Base-by-base conservation (phyloP, 73 alveolate genomes). In the Symbiodinium natans region DNA sequence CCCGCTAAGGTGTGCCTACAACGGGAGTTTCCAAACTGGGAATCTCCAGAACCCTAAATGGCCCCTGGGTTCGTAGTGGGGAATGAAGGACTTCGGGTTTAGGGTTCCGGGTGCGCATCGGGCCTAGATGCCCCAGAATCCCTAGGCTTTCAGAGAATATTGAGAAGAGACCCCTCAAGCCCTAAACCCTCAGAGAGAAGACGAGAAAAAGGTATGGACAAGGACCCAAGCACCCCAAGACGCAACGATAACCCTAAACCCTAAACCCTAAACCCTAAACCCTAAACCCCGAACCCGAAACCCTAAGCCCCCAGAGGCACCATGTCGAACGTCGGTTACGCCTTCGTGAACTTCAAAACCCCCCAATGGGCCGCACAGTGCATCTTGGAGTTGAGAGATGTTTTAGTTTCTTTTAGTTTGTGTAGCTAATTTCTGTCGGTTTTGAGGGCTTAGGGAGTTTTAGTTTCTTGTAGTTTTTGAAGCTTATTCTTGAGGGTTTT, bases 241-340 rank as follows among this genome's bases (percentile, higher is more conserved):
- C n/a, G 56, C 3, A 48, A 13, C 15, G 10, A 0, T 23, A 48
- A 48, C 63, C 63, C 63, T 1, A 13, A 23, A 48, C 63, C 63
- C 63, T 48, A 48, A 7, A 52, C 68, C 68, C 68, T 52, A 6
- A 52, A 0, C 68, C n/a, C 27, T 52, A 52, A 52, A 52, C 68
- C 17, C 15, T 48, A 1, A 48, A 5, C 13, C 63, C 63, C 63
- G 1, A 5, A 48, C 10, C 1, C 63, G 23, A 5, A 48, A 48
- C 3, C 63, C 63, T 21, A 27, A 52, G n/a, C 68, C 68, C 68
- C 21, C 21, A 27, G 17, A 52, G 68, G 96, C 71, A 90, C 96
- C 87, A 90, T 90, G 96, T 86, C 96, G 80, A 90, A 90, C 29
- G 96, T 90, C 34, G 96, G 96, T 48, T 90, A 90, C 41, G 96